A percentile compares a stretch with the other conserved stretches of the same genome.
phyloP scores from a whole-genome alignment of 129 eudicot genomes.

The Centella asiatica region DNA sequence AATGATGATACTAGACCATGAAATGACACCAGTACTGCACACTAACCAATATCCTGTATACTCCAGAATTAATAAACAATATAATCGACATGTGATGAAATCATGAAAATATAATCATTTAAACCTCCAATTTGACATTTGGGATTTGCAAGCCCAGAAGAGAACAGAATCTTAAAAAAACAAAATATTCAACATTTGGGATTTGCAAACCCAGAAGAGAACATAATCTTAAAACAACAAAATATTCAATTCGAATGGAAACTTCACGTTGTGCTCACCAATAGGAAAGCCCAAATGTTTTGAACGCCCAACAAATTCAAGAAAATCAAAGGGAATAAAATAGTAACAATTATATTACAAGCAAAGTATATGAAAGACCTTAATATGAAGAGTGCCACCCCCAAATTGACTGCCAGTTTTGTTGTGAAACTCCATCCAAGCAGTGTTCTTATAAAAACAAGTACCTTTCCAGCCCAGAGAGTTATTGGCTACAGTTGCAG shows the following conservation, averaged over 20 bases:
- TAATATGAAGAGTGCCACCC: constrained; percentile 93
- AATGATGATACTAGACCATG: not conserved
- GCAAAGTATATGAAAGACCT: constrained; percentile 32
- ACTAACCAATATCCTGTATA: not conserved
- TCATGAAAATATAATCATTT: too few relatives aligned
- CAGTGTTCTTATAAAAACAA: constrained; percentile 76
- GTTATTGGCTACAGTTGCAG: constrained; percentile 43
- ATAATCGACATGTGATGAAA: too few relatives aligned
- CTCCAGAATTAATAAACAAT: not conserved
- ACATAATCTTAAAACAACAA: too few relatives aligned
- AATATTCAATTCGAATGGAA: too few relatives aligned
- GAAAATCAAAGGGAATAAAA: not conserved
- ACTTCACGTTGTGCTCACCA: too few relatives aligned
- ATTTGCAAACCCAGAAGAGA: too few relatives aligned
- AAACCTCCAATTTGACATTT: not conserved
- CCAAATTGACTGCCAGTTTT: constrained; percentile 71
- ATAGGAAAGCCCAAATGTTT: too few relatives aligned
- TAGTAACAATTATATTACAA: not conserved
- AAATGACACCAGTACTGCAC: not conserved
- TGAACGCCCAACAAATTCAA: not conserved
- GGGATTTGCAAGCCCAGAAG: too few relatives aligned
- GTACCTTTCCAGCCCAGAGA: constrained; percentile 80
- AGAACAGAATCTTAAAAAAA: too few relatives aligned
- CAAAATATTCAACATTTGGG: too few relatives aligned
- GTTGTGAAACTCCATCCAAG: constrained; percentile 90